Conservation (phyloP, 441 rosid genomes). For the Erodium trifolium region DNA sequence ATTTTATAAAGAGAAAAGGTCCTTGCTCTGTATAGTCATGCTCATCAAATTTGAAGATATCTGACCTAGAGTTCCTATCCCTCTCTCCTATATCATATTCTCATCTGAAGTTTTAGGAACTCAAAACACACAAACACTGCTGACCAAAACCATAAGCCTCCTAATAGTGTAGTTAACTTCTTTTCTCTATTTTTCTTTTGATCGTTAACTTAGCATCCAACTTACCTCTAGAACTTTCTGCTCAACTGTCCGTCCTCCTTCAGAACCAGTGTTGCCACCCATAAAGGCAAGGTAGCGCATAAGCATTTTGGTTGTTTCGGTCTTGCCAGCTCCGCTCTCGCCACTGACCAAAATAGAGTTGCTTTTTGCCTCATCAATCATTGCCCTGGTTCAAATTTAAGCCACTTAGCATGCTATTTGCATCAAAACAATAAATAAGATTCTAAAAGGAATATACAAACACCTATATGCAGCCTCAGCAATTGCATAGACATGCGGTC, state of each 20-base stretch:
- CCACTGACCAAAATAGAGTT: conserved; percentile 98
- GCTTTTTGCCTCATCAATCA: conserved; percentile 79
- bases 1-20: neutral
- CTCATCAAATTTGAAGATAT: neutral
- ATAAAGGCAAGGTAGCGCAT: conserved; percentile 91
- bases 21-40: neutral
- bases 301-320: conserved; percentile 93
- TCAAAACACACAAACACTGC: neutral
- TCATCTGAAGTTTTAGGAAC: neutral
- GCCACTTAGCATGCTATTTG: conserved; percentile 7
- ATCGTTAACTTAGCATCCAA: neutral
- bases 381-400: conserved; percentile 48
- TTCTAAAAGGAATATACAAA: conserved; percentile 11
- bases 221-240: conserved; percentile 93
- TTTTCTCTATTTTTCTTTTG: neutral
- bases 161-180: neutral
- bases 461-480: conserved; percentile 93
- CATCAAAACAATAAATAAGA: neutral
- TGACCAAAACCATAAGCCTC: neutral
- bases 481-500: conserved; percentile 78
- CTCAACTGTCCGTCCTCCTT: conserved; percentile 67
- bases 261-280: conserved; percentile 74
- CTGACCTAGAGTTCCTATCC: neutral
- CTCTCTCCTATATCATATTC: neutral
- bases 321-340: conserved; percentile 98